Evolutionary conservation across 1,139 yeast genomes (phyloP), one percentile per base, ranked within the genome.

Genomic region (Arxiozyma heterogenica): DNA sequence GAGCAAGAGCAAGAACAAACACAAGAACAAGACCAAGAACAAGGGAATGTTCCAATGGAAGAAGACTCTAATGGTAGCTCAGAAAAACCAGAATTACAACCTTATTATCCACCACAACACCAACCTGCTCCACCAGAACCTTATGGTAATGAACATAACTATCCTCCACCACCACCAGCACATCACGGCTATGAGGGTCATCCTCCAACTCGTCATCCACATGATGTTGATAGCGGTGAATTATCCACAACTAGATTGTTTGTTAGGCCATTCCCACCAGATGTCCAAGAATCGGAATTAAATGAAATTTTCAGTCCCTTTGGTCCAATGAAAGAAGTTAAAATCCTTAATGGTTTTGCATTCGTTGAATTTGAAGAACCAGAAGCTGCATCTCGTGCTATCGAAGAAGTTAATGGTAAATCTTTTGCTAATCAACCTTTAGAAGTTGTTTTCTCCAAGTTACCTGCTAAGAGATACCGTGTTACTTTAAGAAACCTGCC

Each of bases 301-400:
- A 82, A 83, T 70, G 87, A 81, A 55, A 82, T 81, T 67, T 85
- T 86, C 65, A 71, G 82, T 18, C 76, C 80, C 56, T 77, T 75
- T 57, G 94, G 91, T 60, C 79, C 85, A 52, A 73, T 86, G 62
- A 74, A 76, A 59, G 89, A 84, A 64, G 82, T 84, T 53, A 83
- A 83, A 68, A 71, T 85, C 64, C 77, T 83, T 79, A 82, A 84
- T 66, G 91, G 91, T 49, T 84, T 82, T 66, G 93, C 89, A 43
- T 85, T 84, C 64, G 82, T 86, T 57, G 85, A 85, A 64, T 86
- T 77, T 63, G 87, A 83, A 68, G 77, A 75, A 55, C 72, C 81
- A 38, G 91, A 83, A 52, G 79, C 79, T 61, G 90, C 93, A 50
- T 73, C 76, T 57, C 76, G 77, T 60, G 93, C 93, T 20, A 76